Evolutionary conservation across 176 grass and related monocot genomes (phyloP).

Genomic region (Typha latifolia): DNA sequence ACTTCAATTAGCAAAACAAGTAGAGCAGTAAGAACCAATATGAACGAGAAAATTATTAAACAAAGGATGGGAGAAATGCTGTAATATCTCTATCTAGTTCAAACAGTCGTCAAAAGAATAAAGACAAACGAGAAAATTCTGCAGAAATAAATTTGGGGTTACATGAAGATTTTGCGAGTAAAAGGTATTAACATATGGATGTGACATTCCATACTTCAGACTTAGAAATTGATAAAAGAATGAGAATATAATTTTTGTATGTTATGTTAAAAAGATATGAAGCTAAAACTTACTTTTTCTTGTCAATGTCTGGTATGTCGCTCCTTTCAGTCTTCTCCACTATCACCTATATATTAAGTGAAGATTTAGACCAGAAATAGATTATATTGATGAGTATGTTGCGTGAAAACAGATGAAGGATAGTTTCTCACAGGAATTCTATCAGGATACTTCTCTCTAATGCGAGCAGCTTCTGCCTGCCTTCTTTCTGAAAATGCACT

Average conservation of each 20-base stretch:
- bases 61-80: no score
- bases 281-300: conserved; percentile 73
- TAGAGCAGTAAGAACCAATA: no score
- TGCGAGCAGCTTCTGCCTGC: conserved; percentile 74
- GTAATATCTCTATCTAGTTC: no score
- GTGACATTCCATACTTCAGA: background rate
- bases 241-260: background rate
- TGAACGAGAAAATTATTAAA: no score
- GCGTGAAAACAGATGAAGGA: background rate
- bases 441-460: conserved; percentile 93
- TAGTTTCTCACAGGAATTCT: conserved; percentile 56
- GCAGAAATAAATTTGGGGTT: no score
- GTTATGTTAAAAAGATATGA: background rate
- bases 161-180: no score
- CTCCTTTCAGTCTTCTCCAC: conserved; percentile 92
- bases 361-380: background rate
- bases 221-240: background rate
- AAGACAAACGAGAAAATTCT: no score
- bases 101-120: no score
- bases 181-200: background rate
- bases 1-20: no score
- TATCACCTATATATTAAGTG: conserved; percentile 55
- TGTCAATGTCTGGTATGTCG: conserved; percentile 87
- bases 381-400: background rate
- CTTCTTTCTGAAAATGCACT: conserved; percentile 50